These are phyloP conservation scores for Strigomonas culicis DNA, from an alignment of 208 protist genomes.

Conservation along the genomic window DNA sequence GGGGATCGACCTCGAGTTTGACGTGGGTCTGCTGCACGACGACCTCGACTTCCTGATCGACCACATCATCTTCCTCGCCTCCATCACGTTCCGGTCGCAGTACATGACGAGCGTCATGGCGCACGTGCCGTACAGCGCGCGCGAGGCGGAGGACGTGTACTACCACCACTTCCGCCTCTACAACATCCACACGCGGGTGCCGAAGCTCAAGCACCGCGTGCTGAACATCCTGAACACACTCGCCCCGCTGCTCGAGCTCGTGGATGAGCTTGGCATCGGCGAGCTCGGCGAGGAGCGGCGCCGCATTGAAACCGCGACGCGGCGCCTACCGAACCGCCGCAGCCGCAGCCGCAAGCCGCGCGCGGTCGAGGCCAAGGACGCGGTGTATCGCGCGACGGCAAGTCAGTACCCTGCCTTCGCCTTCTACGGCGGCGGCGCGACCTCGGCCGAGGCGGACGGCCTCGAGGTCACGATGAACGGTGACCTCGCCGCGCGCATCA, in stretches of 20 bases:
- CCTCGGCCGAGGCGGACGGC: no score
- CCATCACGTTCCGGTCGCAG: constrained; percentile 80
- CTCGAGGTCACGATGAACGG: constrained; percentile 61
- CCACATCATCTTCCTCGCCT: constrained; percentile 66
- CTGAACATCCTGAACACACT: constrained; percentile 69
- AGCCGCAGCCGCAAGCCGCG: constrained; percentile 35
- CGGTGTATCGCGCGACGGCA: constrained; percentile 46
- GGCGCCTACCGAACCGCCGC: constrained; percentile 10
- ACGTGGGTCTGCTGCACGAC: constrained; percentile 64
- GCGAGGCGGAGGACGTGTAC: constrained; percentile 64
- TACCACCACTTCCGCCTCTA: constrained; percentile 72
- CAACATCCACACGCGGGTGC: constrained; percentile 32
- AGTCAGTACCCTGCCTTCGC: constrained; percentile 23
- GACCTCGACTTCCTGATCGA: constrained; percentile 56
- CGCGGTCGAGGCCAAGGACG: constrained; percentile 33
- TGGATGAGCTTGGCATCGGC: constrained; percentile 50
- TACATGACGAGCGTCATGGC: constrained; percentile 75
- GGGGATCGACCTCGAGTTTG: constrained; percentile 53
- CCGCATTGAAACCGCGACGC: background rate
- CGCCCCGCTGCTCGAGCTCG: constrained; percentile 61
- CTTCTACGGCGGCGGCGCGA: constrained; percentile 47
- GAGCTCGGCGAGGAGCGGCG: constrained; percentile 14
- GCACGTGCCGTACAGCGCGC: constrained; percentile 41
- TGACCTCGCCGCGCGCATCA: constrained; percentile 56
- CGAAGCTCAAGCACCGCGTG: constrained; percentile 41